Conservation (phyloP, 495 filamentous ascomycete genomes). For the Bombardia bombarda region DNA sequence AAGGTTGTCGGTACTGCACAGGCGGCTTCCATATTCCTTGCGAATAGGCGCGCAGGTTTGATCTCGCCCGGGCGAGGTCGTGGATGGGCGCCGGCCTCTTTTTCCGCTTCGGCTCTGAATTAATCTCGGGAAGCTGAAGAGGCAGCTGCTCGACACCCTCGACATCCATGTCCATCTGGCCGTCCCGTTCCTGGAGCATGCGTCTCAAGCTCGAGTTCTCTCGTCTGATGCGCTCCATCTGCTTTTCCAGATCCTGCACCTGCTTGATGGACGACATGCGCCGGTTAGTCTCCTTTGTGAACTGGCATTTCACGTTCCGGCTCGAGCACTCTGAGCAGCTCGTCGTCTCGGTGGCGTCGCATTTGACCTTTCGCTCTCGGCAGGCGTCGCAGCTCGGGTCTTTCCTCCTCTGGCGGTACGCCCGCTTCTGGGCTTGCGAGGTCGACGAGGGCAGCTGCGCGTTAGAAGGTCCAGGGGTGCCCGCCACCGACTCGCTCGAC, state of each 20-base stretch:
- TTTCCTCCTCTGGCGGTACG: constrained; percentile 89
- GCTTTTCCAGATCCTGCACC: constrained; percentile 93
- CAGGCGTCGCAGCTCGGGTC: constrained; percentile 98
- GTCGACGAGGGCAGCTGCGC: constrained; percentile 31
- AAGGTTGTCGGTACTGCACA: constrained; percentile 54
- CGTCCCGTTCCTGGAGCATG: constrained; percentile 41
- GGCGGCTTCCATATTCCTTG: constrained; percentile 79
- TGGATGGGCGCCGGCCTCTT: constrained; percentile 51
- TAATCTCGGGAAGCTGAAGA: constrained; percentile 64
- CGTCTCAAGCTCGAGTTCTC: constrained; percentile 66
- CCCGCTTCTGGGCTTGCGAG: constrained; percentile 70
- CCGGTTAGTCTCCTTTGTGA: constrained; percentile 97
- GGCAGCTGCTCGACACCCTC: constrained; percentile 50
- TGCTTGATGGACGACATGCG: constrained; percentile 99
- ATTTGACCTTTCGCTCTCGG: constrained; percentile 97
- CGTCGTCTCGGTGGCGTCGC: constrained; percentile 91
- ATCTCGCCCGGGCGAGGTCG: constrained; percentile 62
- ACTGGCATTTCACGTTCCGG: constrained; percentile 92
- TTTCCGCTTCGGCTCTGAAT: constrained; percentile 53
- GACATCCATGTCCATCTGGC: constrained; percentile 48
- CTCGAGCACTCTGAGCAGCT: constrained; percentile 96
- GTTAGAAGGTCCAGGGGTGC: constrained; percentile 42
- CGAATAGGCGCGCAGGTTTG: constrained; percentile 65
- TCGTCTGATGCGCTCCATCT: constrained; percentile 64
- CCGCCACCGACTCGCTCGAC: constrained; percentile 42